A percentile compares a stretch with the other conserved stretches of the same genome.
These are phyloP conservation scores for Nitzschia inconspicua DNA, from an alignment of 108 stramenopile species.

Conservation along the genomic window DNA sequence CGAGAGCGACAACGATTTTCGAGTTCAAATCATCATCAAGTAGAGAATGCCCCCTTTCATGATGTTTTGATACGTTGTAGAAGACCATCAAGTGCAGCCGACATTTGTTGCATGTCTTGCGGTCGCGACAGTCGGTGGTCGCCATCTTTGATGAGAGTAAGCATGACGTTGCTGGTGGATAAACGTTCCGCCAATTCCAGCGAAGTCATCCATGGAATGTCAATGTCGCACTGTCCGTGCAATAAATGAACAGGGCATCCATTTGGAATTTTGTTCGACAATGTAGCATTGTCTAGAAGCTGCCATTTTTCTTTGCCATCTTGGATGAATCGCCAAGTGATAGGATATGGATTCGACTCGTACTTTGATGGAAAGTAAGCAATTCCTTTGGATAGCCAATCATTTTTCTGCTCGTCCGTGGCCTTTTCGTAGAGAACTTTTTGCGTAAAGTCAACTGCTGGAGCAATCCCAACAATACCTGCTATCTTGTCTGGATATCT, in stretches of 20 bases:
- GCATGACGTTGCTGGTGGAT: background rate
- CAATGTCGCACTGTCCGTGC: constrained; percentile 36
- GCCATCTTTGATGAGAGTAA: constrained; percentile 25
- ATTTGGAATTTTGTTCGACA: background rate
- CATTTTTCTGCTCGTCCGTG: background rate
- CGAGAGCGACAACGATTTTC: no score
- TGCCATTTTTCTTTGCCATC: constrained; percentile 22
- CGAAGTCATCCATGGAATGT: constrained; percentile 24
- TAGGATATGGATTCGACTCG: constrained; percentile 18
- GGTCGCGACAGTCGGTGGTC: constrained; percentile 35
- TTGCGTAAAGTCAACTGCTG: constrained; percentile 32
- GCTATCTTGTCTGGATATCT: constrained; percentile 8
- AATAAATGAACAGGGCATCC: constrained; percentile 27
- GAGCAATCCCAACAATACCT: constrained; percentile 37
- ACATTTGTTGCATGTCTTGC: constrained; percentile 16
- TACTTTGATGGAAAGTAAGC: constrained; percentile 11
- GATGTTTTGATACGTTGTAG: no score
- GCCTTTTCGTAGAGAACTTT: constrained; percentile 6
- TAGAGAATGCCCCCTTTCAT: no score
- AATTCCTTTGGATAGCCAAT: constrained; percentile 5
- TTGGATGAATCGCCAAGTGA: constrained; percentile 17
- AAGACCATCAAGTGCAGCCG: background rate
- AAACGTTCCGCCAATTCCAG: background rate
- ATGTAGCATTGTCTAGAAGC: background rate
- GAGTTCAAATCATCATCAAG: no score